Base-by-base conservation (phyloP, 164 flowering plant genomes). In the Protea cynaroides region DNA sequence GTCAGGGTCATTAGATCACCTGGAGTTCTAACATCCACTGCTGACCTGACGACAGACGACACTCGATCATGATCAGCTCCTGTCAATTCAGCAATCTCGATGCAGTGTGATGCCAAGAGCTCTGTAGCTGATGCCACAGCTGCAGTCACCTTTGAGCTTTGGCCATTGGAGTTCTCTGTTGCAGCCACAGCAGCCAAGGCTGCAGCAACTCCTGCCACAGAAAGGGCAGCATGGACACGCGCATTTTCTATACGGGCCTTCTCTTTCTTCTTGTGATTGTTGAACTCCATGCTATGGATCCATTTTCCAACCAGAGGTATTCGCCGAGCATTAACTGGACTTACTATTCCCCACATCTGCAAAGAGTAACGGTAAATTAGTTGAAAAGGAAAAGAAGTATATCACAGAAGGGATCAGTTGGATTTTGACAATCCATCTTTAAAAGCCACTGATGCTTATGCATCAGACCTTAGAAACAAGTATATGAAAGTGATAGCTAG, bases 1-100 rank as follows among this genome's bases (percentile, higher is more conserved):
- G 96, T 94, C 19, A 94, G 87, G 58, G 96, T 94, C 76, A 85
- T 75, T 2, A 93, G 84, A 77, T 93, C 91, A 37, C 97, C 86
- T 0, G 94, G 76, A 59, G 79, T 83, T 29, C 74, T 82, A 68
- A 93, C 77, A 59, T 84, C 90, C 9, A 87, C 83, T 3, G 95
- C 92, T 25, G 97, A 90, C 69, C 82, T 74, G 13, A 93, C 87
- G 22, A 75, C 82, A 2, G 87, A 74, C 19, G 86, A 82, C 34
- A 93, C 78, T 12, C 78, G 80, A 29, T 83, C 88, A 56, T 71
- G 88, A 60, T 84, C 87, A 40, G 88, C 89, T n/a, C 97, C 96
- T 0, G 87, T 80, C 18, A 69, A 58, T 70, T 90, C 92, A 22
- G 98, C 97, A 61, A 86, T 52, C 71, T 89, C 97, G 50, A 85